Base-by-base conservation (phyloP, 192 early-diverging fungal genomes). In the Phlyctochytrium planicorne region DNA sequence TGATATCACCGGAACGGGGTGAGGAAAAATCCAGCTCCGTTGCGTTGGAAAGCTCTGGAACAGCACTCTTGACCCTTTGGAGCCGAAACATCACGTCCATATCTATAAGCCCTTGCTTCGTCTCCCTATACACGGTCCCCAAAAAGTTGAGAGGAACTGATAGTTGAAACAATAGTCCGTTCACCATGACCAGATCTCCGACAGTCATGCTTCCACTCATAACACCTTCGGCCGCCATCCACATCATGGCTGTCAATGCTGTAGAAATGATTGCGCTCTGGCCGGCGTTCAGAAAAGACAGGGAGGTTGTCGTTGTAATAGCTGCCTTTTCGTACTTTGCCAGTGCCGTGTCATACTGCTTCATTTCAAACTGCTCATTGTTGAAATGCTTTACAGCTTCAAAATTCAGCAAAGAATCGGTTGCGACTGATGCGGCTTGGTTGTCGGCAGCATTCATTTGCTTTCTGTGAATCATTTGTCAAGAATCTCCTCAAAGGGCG, bases 131-230 rank as follows among this genome's bases (percentile, higher is more conserved):
- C 3, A 99, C 95, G 24, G 92, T 91, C 30, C 97, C 97, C 60
- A 99, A 75, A 73, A 99, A 99, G 82, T 98, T 97, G 16, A 99
- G 83, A 23, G 97, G 97, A 74, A 98, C 82, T 1, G 94, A 94
- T 12, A 99, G 82, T 78, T 99, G 97, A 76, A 99, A 98, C 29
- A 99, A 89, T 29, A 99, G 90, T 23, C 96, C 94, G 68, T 99
- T 99, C 62, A 99, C 87, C 94, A 99, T 93, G 23, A 99, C 97
- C 2, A 99, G 84, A 71, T 99, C 97, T 47, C 97, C 97, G 29
- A 99, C 88, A 1, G 94, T 96, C 84, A 99, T 81, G 1, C 85
- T 79, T 0, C 91, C 90, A 40, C 60, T 63, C 0, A 86, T 74
- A 6, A 99, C 93, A 32, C 94, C 94, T 47, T 95, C 83, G 4